Base-by-base conservation (phyloP, 805 yeast species). In the Kockiozyma suomiensis region DNA sequence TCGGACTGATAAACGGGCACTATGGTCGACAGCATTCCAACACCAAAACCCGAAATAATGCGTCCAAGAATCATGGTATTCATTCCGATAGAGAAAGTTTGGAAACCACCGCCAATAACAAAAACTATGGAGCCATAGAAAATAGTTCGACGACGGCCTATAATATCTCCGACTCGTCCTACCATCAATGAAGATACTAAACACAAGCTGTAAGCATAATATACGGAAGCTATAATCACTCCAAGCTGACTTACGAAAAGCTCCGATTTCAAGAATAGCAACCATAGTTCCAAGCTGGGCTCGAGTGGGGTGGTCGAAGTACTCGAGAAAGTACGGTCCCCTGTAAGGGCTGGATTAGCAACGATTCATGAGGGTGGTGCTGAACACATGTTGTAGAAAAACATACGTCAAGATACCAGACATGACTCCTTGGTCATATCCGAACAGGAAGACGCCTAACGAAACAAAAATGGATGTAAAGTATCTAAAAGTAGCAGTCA, bases 1-100 rank as follows among this genome's bases (percentile, higher is more conserved):
- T 90, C 97, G 51, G 92, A 85, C 72, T 90, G 96, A 73, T 89
- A 90, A 51, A 89, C 85, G 0, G 96, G 96, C 10, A 90, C 92
- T 63, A 90, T 86, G 6, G 96, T 86, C 26, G 92, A 85, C 48
- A 90, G 76, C 55, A 90, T 76, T 2, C 97, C 97, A 26, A 90
- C 92, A 1, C 96, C 96, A n/a, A 90, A 66, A 17, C 97, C 97
- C 41, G 89, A 81, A 48, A 90, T 80, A 32, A 88, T 82, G 67
- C 97, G 77, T 1, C 96, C 96, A 13, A 84, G 68, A n/a, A 86
- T 83, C 76, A 90, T 79, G 45, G 82, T 69, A 66, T 73, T 69
- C 71, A 89, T 79, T 63, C 78, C 79, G 4, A 73, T 69, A 1
- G 93, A 80, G 62, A 81, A 76, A 1, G 91, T 80, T 74, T 90